Base-by-base conservation (phyloP, 768 basidiomycete species). In the Trichaptum fuscoviolaceum region DNA sequence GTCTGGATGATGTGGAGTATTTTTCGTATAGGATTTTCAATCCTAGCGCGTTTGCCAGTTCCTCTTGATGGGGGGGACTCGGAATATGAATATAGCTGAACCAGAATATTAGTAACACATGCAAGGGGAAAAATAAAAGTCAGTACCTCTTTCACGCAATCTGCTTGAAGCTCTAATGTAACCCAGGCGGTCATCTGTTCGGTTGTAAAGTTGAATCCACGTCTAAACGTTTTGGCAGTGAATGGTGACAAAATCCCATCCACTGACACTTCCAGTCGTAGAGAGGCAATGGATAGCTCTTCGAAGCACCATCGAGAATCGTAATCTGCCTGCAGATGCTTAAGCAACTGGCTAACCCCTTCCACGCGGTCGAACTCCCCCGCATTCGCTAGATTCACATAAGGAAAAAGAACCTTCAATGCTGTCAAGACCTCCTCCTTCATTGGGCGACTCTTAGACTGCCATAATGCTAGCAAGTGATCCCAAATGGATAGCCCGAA, bases 351-450 rank as follows among this genome's bases (percentile, higher is more conserved):
- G 23, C 77, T 73, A 58, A 91, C 75, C 17, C 83, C 82, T 25
- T 82, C 81, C 18, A 75, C 77, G 74, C 81, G 82, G 62, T 82
- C 77, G 63, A 80, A 78, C 34, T 57, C 58, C 63, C 23, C 60
- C 66, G 66, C 67, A 42, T 76, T 69, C 36, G 75, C 77, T 35
- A 81, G 77, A 0, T 82, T 82, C 62, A 91, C 75, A 74, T 88
- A 95, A 0, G 92, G 92, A 58, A 96, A 84, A 3, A 97, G 79
- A 17, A 82, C 79, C 20, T 85, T 85, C 23, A 97, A 76, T 25
- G 92, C 82, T n/a, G 88, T 82, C 30, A 95, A 79, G 20, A 98
- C 79, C 58, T 87, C 84, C 74, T 96, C 95, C 73, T 95, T 95
- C 70, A 91, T 78, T 8, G 81, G 75, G 67, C 84, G 87, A 74